Conservation (phyloP, 176 grass and related monocot genomes). For the Triticum timopheevii region DNA sequence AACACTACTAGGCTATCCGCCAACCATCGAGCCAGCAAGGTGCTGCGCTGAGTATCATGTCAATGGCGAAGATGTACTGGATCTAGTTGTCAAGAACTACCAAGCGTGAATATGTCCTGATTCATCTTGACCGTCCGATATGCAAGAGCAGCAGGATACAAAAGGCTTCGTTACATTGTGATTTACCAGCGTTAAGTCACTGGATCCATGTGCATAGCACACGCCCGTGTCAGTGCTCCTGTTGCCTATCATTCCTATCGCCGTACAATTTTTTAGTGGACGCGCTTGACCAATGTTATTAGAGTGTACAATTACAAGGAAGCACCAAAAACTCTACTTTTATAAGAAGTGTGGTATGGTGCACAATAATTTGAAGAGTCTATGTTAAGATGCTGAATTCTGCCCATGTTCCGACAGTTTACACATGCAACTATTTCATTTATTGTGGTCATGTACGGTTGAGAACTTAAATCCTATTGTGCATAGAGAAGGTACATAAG, state of each 20-base stretch:
- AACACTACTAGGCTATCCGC: too few species aligned
- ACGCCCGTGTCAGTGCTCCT: not conserved
- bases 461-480: not conserved
- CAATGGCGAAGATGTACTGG: too few species aligned
- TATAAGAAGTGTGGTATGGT: too few species aligned
- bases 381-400: not conserved
- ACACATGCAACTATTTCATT: not conserved
- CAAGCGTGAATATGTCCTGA: too few species aligned
- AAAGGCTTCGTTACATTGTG: too few species aligned
- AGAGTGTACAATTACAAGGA: not conserved
- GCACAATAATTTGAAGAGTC: not conserved
- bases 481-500: not conserved
- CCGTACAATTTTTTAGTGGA: not conserved
- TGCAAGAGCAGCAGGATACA: too few species aligned
- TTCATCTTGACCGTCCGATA: too few species aligned
- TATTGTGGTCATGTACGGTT: not conserved
- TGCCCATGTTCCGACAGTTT: not conserved
- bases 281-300: not conserved
- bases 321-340: too few species aligned
- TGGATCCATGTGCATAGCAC: not conserved
- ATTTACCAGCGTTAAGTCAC: too few species aligned
- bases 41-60: too few species aligned
- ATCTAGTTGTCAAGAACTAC: too few species aligned
- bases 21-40: too few species aligned
- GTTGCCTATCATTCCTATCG: not conserved